Evolutionary conservation across 345 rosid genomes (phyloP), one percentile per base, ranked within the genome.

Genomic region (Cardamine chenopodiifolia): DNA sequence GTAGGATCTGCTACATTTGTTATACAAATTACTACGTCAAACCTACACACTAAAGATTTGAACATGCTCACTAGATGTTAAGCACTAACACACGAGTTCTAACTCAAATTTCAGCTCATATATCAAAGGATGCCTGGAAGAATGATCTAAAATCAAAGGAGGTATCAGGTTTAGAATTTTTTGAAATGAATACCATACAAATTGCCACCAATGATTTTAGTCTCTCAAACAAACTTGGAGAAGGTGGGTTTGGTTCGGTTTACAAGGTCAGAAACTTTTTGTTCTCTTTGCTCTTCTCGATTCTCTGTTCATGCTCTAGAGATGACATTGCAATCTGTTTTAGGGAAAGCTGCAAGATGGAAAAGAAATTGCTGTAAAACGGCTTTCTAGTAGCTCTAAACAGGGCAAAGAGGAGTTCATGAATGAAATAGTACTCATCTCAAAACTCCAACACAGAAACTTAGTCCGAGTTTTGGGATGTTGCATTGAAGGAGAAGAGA

Each of bases 171-270:
- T 6, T 72, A 61, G 7, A 2, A 6, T 53, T 37, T 12, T 73
- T 26, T 60, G 73, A 68, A 5, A 66, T 66, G 37, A 18, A 35
- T 3, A 48, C 50, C 11, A 75, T 75, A 6, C 37, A 17, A 52
- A 22, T 25, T 31, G 70, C 79, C 20, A 68, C 79, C 39, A 0
- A 62, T 75, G 5, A 31, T 26, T 75, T 75, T 20, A 60, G 74
- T 62, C 31, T 45, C 9, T 29, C 53, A 23, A 75, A 75, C 19
- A 75, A 75, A 50, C 74, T 75, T 0, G 79, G 79, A 29, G 45
- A 68, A 53, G 79, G 79, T 58, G 79, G 79, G 48, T 75, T 75
- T 75, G 78, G 78, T 14, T 45, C 78, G 0, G 79, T 75, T 60
- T 75, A 68, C 56, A 69, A 62, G 74, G 75, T 69, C 0, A 22